Conservation (phyloP, 495 filamentous ascomycete species). For the Saxophila tyrrhenica region DNA sequence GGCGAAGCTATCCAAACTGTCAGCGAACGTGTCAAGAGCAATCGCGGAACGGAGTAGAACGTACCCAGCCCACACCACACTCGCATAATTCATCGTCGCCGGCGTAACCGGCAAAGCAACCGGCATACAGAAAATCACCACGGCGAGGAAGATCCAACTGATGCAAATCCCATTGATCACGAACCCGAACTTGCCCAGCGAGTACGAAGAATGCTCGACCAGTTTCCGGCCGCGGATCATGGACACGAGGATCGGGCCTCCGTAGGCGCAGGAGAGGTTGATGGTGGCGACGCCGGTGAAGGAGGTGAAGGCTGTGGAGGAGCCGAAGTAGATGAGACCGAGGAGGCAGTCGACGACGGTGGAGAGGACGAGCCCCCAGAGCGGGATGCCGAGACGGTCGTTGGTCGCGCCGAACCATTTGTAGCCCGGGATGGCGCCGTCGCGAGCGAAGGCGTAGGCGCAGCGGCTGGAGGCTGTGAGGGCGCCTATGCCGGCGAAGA, state of each 20-base stretch:
- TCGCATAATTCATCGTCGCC: slow-evolving; percentile 46
- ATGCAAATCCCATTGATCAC: background rate
- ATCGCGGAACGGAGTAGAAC: background rate
- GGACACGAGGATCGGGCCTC: slow-evolving; percentile 17
- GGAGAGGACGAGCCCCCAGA: slow-evolving; percentile 42
- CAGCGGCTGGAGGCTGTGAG: slow-evolving; percentile 41
- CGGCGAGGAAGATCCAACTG: background rate
- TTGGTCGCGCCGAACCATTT: slow-evolving; percentile 48
- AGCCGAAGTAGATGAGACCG: slow-evolving; percentile 43
- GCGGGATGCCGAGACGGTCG: slow-evolving; percentile 33
- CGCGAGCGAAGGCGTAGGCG: slow-evolving; percentile 45
- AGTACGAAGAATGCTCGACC: background rate
- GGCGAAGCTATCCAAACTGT: slow-evolving; percentile 17
- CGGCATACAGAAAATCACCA: slow-evolving; percentile 3
- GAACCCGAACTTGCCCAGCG: background rate
- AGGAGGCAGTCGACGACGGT: slow-evolving; percentile 38
- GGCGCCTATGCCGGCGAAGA: slow-evolving; percentile 50
- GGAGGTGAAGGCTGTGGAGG: slow-evolving; percentile 39
- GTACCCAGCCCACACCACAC: slow-evolving; percentile 44
- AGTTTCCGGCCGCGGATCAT: background rate
- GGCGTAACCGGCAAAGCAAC: background rate
- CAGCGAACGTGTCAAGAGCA: no score
- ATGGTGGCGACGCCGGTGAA: slow-evolving; percentile 56
- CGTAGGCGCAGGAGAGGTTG: slow-evolving; percentile 48
- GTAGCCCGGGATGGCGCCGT: slow-evolving; percentile 26